Evolutionary conservation across 495 filamentous ascomycete genomes (phyloP).

Genomic region (Lophium mytilinum): DNA sequence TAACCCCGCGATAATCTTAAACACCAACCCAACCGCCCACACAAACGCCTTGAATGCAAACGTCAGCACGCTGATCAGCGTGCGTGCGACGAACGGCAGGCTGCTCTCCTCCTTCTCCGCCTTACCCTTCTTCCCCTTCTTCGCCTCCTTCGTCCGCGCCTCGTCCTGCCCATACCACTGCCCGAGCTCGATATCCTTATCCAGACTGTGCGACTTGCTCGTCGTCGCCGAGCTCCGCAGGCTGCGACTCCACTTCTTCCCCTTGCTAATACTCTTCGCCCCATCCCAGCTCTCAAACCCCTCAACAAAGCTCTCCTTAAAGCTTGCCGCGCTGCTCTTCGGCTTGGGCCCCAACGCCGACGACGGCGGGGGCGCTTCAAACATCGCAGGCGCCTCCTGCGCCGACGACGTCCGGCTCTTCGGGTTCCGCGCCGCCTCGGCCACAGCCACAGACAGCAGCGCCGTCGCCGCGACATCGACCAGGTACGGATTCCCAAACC

Average conservation of each 20-base stretch:
- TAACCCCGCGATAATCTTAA: slow-evolving; percentile 25
- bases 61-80: slow-evolving; percentile 20
- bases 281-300: slow-evolving; percentile 14
- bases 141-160: slow-evolving; percentile 5
- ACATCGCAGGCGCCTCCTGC: background rate
- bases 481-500: slow-evolving; percentile 55
- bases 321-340: slow-evolving; percentile 7
- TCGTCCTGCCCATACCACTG: slow-evolving; percentile 22
- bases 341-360: slow-evolving; percentile 1
- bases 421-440: slow-evolving; percentile 20
- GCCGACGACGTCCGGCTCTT: background rate
- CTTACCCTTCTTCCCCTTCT: slow-evolving; percentile 7
- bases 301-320: slow-evolving; percentile 20
- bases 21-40: slow-evolving; percentile 19
- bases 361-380: slow-evolving; percentile 18
- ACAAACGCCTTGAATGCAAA: slow-evolving; percentile 24
- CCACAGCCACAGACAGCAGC: slow-evolving; percentile 55
- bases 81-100: slow-evolving; percentile 22
- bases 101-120: slow-evolving; percentile 16
- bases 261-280: slow-evolving; percentile 1
- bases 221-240: slow-evolving; percentile 4
- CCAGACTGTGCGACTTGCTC: slow-evolving; percentile 1
- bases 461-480: slow-evolving; percentile 68
- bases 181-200: slow-evolving; percentile 26
- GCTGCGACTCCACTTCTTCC: slow-evolving; percentile 11